phyloP scores from a whole-genome alignment of 129 eudicot genomes.

The Lactuca sativa region DNA sequence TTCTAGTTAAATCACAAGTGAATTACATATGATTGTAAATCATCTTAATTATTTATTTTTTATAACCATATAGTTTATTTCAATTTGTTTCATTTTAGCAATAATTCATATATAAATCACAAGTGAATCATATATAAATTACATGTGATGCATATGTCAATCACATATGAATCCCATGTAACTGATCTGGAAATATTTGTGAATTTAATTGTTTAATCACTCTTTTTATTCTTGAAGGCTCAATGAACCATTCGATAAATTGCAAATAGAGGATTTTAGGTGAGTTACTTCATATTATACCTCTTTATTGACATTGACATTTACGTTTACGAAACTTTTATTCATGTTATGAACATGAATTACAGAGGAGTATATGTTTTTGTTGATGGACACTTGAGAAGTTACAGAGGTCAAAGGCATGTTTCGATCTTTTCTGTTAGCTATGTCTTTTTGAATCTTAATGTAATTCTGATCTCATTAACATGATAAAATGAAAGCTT shows the following conservation, averaged over 20 bases:
- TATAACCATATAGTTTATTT: too few relatives aligned
- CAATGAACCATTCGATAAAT: slow-evolving; percentile 66
- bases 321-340: neutral
- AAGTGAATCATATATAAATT: too few relatives aligned
- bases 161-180: too few relatives aligned
- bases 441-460: slow-evolving; percentile 30
- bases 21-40: too few relatives aligned
- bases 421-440: slow-evolving; percentile 69
- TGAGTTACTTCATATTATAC: slow-evolving; percentile 27
- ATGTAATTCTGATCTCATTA: neutral
- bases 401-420: slow-evolving; percentile 60
- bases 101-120: too few relatives aligned
- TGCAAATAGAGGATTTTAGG: slow-evolving; percentile 64
- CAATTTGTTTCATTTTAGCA: too few relatives aligned
- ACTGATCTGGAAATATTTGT: neutral
- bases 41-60: too few relatives aligned
- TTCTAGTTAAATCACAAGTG: too few relatives aligned
- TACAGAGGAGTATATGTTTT: slow-evolving; percentile 74
- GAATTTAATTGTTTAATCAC: slow-evolving; percentile 5
- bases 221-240: slow-evolving; percentile 46
- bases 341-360: neutral
- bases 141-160: too few relatives aligned
- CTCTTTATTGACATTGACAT: neutral
- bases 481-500: slow-evolving; percentile 1
- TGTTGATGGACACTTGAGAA: slow-evolving; percentile 82